A percentile compares a stretch with the other conserved stretches of the same genome.
Evolutionary conservation across 2,329 filamentous ascomycete genomes (phyloP).

Genomic region (Exophiala dermatitidis): DNA sequence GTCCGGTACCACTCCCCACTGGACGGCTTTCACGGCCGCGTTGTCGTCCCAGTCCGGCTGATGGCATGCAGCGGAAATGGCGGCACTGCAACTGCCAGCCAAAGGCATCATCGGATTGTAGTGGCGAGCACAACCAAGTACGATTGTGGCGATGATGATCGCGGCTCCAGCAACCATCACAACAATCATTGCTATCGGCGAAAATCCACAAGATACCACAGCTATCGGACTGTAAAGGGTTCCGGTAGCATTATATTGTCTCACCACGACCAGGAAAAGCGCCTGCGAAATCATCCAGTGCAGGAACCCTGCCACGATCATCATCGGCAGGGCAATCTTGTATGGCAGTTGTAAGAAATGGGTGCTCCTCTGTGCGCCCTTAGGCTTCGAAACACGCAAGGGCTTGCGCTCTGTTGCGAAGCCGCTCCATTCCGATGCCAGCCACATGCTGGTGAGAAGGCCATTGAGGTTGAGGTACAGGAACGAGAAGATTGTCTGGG

Average conservation of each 20-base stretch:
- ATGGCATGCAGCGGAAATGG: conserved; percentile 33
- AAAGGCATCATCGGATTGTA: conserved; percentile 29
- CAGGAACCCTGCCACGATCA: conserved; percentile 29
- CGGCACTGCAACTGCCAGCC: conserved; percentile 31
- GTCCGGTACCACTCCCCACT: conserved; percentile 27
- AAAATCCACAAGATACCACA: conserved; percentile 26
- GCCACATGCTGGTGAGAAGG: conserved; percentile 41
- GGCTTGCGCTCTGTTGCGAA: conserved; percentile 35
- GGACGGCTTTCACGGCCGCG: conserved; percentile 21
- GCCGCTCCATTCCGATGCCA: conserved; percentile 43
- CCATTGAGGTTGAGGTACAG: conserved; percentile 35
- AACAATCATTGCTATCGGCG: conserved; percentile 23
- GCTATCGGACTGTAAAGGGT: conserved; percentile 3
- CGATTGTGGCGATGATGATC: conserved; percentile 15
- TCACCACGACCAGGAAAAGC: conserved; percentile 37
- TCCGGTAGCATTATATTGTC: conserved; percentile 22
- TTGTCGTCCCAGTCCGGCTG: conserved; percentile 23
- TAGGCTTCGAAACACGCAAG: conserved; percentile 36
- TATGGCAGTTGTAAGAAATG: conserved; percentile 39
- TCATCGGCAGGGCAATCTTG: conserved; percentile 34
- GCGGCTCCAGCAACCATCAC: conserved; percentile 12
- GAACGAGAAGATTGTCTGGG: conserved; percentile 33
- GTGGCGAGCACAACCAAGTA: conserved; percentile 17
- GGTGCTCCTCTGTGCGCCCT: conserved; percentile 33
- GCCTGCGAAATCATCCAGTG: conserved; percentile 43